Percentiles rank a stretch among this genome's conserved stretches.
Evolutionary conservation across 768 basidiomycete genomes (phyloP).

Genomic region (Kwoniella sp.): DNA sequence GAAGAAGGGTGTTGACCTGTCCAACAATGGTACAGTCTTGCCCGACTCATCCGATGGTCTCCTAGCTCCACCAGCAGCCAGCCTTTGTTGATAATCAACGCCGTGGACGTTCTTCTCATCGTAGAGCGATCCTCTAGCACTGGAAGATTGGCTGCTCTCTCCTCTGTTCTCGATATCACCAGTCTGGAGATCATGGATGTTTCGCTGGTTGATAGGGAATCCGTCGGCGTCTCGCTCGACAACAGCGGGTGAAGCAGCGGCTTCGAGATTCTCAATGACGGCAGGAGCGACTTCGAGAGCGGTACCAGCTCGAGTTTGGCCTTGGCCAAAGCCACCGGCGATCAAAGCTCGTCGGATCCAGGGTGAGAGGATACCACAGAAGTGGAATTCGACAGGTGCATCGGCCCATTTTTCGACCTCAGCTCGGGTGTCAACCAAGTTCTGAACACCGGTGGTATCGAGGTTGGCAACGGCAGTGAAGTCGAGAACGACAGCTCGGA

Average conservation of each 20-base stretch:
- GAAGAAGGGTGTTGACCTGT: constrained; percentile 62
- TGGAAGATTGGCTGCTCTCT: neutral
- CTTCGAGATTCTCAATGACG: constrained; percentile 54
- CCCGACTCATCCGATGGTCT: constrained; percentile 7
- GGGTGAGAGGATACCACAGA: constrained; percentile 83
- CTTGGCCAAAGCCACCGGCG: constrained; percentile 86
- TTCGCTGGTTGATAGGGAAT: constrained; percentile 29
- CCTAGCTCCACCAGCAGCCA: constrained; percentile 1
- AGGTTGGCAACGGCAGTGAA: constrained; percentile 82
- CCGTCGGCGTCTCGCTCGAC: constrained; percentile 44
- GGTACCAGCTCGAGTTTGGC: constrained; percentile 54
- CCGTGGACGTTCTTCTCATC: constrained; percentile 20
- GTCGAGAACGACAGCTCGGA: constrained; percentile 88
- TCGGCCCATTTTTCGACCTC: constrained; percentile 88
- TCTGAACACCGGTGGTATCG: constrained; percentile 88
- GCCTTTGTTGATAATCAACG: constrained; percentile 4
- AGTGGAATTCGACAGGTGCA: constrained; percentile 79
- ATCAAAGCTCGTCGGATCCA: constrained; percentile 80
- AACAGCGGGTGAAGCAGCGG: constrained; percentile 54
- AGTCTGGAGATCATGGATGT: constrained; percentile 15
- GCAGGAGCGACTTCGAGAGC: constrained; percentile 74
- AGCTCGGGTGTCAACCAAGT: constrained; percentile 81
- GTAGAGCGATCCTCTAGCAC: constrained; percentile 1
- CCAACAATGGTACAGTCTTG: constrained; percentile 40
- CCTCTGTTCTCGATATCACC: constrained; percentile 3